Base-by-base conservation (phyloP, 805 yeast species). In the Jamesozyma spencerorum region DNA sequence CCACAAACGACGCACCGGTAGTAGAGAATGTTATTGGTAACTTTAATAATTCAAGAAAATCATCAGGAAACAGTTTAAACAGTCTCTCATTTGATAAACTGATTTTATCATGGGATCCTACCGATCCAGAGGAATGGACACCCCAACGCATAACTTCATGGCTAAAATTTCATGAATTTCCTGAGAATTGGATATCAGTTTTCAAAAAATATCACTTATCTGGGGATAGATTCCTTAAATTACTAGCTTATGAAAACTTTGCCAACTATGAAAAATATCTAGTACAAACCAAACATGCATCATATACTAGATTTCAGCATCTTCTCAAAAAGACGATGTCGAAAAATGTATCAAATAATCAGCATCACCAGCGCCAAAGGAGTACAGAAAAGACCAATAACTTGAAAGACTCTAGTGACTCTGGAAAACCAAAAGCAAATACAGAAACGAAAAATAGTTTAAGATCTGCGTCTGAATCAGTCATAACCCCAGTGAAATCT, bases 91-190 rank as follows among this genome's bases (percentile, higher is more conserved):
- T 49, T 27, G 61, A 55, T 30, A 55, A 54, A 38, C 40, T 62
- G 27, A 50, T 62, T 18, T 40, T 65, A 11, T 61, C 69, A 2
- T 75, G 79, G 79, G 67, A 70, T 18, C 74, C 72, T 0, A 65
- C 66, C 26, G 68, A 68, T 40, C 75, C 82, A 1, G 69, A 68
- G 5, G 79, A 75, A 43, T 86, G 96, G 96, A 75, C 80, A 1
- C 63, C 73, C 47, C 75, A 71, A n/a, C 68, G 82, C 39, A 88
- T 86, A 1, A 44, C 69, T 0, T 56, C 64, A 36, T 87, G 95
- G 94, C 66, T 87, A 19, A 78, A 72, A 6, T 50, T 60, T n/a
- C 71, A 86, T 55, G 69, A 72, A 17, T 87, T 87, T 60, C 81
- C 81, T 48, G 73, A 70, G 3, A 66, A 79, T 12, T 87, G 96